These are phyloP conservation scores for Vaccinium vitisidaea DNA, from an alignment of 148 eudicot species.

Conservation along the genomic window DNA sequence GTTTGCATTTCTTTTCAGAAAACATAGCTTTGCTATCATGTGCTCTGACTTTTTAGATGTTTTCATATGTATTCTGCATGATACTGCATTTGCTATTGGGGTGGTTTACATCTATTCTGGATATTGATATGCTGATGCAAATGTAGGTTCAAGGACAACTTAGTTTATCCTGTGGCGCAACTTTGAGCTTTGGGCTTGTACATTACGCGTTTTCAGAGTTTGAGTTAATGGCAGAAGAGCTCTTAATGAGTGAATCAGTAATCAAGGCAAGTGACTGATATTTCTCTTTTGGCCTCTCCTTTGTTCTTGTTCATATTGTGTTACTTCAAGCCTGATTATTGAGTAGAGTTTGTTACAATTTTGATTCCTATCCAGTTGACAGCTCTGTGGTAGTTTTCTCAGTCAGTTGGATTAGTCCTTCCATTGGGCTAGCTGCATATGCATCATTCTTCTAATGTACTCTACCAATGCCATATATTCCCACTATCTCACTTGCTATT, in stretches of 20 bases:
- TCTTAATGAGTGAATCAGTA: constrained; percentile 85
- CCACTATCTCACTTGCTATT: background rate
- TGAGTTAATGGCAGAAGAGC: constrained; percentile 91
- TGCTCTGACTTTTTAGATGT: background rate
- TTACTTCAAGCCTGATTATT: background rate
- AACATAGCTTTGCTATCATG: background rate
- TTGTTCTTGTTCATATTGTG: background rate
- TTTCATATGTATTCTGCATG: background rate
- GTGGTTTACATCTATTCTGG: background rate
- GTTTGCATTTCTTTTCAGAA: background rate
- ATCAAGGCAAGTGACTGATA: constrained; percentile 60
- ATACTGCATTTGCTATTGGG: background rate
- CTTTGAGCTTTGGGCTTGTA: constrained; percentile 84
- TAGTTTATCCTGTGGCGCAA: constrained; percentile 74
- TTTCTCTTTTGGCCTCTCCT: constrained; percentile 15
- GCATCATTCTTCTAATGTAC: background rate
- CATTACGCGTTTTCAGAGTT: constrained; percentile 78
- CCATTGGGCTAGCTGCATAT: background rate
- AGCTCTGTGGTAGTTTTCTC: background rate
- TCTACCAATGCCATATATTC: background rate
- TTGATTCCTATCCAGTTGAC: background rate
- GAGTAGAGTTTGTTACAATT: background rate
- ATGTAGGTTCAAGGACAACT: constrained; percentile 86
- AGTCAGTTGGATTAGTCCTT: background rate
- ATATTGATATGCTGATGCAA: constrained; percentile 12